A percentile compares a stretch with the other conserved stretches of the same genome.
phyloP scores from a whole-genome alignment of 192 early-diverging fungal species.

The Kappamyces sp. region DNA sequence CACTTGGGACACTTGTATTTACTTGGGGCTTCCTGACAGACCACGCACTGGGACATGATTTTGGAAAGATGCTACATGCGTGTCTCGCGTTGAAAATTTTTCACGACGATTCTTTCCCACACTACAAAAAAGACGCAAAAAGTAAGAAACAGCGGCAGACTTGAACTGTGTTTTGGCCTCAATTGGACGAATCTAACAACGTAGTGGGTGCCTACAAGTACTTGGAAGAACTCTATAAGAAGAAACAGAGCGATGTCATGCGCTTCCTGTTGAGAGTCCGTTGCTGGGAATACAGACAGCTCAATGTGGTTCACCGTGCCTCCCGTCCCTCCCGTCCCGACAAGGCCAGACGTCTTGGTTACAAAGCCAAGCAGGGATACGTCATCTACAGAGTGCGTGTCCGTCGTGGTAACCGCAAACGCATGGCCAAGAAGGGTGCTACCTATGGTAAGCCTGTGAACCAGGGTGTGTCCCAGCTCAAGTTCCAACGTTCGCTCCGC shows the following conservation, averaged over 20 bases:
- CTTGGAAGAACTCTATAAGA: constrained; percentile 87
- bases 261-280: constrained; percentile 97
- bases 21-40: no score
- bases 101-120: no score
- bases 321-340: constrained; percentile 97
- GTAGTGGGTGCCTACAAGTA: constrained; percentile 37
- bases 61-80: no score
- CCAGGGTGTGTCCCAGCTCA: constrained; percentile 98
- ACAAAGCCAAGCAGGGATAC: constrained; percentile 99
- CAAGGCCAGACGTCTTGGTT: constrained; percentile 98
- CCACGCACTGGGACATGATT: no score
- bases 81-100: no score
- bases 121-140: no score
- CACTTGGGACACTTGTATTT: no score
- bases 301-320: constrained; percentile 98
- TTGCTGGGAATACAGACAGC: constrained; percentile 98
- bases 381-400: constrained; percentile 99
- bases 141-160: no score
- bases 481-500: constrained; percentile 94
- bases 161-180: no score
- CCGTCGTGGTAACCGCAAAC: constrained; percentile 97
- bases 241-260: constrained; percentile 99
- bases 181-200: no score
- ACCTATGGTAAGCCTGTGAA: constrained; percentile 97
- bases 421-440: constrained; percentile 94